Percentiles rank a stretch among this genome's conserved stretches.
Evolutionary conservation across 2,329 filamentous ascomycete species (phyloP).

Genomic region (Chaetothyriales sp.): DNA sequence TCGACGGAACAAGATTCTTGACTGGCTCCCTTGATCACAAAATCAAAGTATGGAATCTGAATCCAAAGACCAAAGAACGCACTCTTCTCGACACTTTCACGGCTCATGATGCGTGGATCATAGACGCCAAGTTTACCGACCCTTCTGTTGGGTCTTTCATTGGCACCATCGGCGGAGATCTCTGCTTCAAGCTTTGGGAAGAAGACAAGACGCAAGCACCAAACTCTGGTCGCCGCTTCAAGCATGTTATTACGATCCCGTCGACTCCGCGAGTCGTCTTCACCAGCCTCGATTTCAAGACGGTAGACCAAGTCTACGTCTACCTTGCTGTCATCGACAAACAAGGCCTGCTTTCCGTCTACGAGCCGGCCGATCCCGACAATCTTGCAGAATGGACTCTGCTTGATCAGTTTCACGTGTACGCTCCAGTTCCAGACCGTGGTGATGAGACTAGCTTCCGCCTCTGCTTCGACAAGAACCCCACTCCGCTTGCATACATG

Average conservation of each 20-base stretch:
- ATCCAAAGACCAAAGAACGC: slow-evolving; percentile 63
- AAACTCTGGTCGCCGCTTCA: slow-evolving; percentile 65
- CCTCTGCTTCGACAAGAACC: slow-evolving; percentile 78
- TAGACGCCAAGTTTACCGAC: slow-evolving; percentile 88
- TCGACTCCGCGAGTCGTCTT: slow-evolving; percentile 52
- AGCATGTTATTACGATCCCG: slow-evolving; percentile 49
- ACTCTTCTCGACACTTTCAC: slow-evolving; percentile 66
- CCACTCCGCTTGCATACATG: slow-evolving; percentile 56
- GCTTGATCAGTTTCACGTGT: slow-evolving; percentile 62
- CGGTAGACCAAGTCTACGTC: slow-evolving; percentile 65
- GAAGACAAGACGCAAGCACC: slow-evolving; percentile 73
- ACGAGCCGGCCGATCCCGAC: slow-evolving; percentile 76
- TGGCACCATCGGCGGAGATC: slow-evolving; percentile 78
- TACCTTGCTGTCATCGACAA: slow-evolving; percentile 74
- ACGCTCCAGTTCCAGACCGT: slow-evolving; percentile 48
- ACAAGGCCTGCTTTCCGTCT: slow-evolving; percentile 65
- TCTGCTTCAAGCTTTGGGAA: slow-evolving; percentile 81
- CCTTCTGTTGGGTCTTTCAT: slow-evolving; percentile 79
- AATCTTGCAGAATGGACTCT: slow-evolving; percentile 61
- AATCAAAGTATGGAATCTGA: slow-evolving; percentile 79
- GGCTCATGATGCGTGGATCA: slow-evolving; percentile 78
- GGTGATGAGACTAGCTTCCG: slow-evolving; percentile 81
- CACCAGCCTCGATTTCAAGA: slow-evolving; percentile 73
- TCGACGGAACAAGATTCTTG: slow-evolving; percentile 80
- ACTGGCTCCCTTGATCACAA: slow-evolving; percentile 86